Evolutionary conservation across 495 filamentous ascomycete species (phyloP).

Genomic region (Tuber aestivum): DNA sequence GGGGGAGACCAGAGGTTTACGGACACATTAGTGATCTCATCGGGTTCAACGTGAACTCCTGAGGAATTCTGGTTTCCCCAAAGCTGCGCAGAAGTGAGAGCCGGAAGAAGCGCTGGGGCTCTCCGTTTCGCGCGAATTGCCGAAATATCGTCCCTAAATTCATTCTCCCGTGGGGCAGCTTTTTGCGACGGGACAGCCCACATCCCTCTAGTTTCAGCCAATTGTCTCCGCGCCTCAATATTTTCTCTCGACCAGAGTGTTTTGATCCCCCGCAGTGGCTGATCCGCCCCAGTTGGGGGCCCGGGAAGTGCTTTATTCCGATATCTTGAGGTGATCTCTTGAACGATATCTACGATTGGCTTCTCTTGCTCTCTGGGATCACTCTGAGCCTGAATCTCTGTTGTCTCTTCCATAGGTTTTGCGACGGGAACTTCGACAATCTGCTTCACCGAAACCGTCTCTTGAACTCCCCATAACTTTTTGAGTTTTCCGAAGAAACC

Average conservation of each 20-base stretch:
- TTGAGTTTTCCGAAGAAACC: constrained; percentile 31
- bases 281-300: constrained; percentile 13
- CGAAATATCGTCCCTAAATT: constrained; percentile 9
- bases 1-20: neutral
- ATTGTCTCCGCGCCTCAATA: neutral
- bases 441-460: constrained; percentile 1
- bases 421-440: neutral
- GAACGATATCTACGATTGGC: constrained; percentile 11
- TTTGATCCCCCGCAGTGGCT: neutral
- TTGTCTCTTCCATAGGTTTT: neutral
- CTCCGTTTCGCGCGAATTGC: constrained; percentile 11
- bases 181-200: neutral
- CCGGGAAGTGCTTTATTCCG: constrained; percentile 21
- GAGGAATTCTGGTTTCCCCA: constrained; percentile 3
- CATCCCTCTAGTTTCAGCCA: neutral
- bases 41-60: neutral
- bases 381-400: neutral
- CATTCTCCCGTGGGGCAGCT: neutral
- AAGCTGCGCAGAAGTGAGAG: constrained; percentile 10
- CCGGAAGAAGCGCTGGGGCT: constrained; percentile 3
- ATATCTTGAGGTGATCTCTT: constrained; percentile 19
- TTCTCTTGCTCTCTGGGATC: neutral
- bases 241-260: constrained; percentile 15
- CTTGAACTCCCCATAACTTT: constrained; percentile 30
- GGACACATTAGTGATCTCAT: neutral